A percentile compares a stretch with the other conserved stretches of the same genome.
phyloP scores from a whole-genome alignment of 345 rosid genomes.

The Garcia nutans region DNA sequence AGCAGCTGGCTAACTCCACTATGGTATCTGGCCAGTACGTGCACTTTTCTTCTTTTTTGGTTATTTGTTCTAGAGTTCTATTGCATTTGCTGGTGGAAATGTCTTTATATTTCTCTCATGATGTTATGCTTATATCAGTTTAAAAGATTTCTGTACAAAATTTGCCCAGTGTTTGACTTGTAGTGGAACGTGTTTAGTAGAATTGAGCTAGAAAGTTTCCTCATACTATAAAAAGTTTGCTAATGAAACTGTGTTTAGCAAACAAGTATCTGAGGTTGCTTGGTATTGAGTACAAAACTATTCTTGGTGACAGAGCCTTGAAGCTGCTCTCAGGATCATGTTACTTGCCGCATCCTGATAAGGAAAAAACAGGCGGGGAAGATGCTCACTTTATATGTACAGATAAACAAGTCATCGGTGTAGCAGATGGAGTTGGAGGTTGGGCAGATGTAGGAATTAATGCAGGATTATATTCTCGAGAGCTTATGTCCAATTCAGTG shows the following conservation, averaged over 20 bases:
- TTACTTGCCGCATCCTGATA: constrained; percentile 39
- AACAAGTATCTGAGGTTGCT: not conserved
- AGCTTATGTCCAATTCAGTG: constrained; percentile 32
- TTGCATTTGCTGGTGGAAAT: not conserved
- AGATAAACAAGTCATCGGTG: constrained; percentile 24
- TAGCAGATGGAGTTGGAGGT: constrained; percentile 39
- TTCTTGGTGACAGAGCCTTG: constrained; percentile 24
- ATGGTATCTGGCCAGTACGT: constrained; percentile 51
- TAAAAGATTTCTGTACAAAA: not conserved
- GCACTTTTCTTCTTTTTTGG: constrained; percentile 17
- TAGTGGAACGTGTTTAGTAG: not conserved
- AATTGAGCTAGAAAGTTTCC: not conserved
- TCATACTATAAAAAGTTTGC: not conserved
- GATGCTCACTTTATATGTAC: constrained; percentile 34
- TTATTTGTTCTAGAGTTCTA: constrained; percentile 3
- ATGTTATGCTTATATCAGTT: not conserved
- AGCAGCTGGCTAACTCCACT: constrained; percentile 38
- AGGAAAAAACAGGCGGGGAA: constrained; percentile 34
- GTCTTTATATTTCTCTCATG: not conserved
- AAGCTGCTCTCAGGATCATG: constrained; percentile 31
- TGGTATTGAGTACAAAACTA: constrained; percentile 20
- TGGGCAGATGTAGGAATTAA: constrained; percentile 34
- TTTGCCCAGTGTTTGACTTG: not conserved
- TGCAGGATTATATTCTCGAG: constrained; percentile 31
- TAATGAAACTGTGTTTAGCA: constrained; percentile 7